Base-by-base conservation (phyloP, 2,329 filamentous ascomycete genomes). In the Coniochaeta sp. region DNA sequence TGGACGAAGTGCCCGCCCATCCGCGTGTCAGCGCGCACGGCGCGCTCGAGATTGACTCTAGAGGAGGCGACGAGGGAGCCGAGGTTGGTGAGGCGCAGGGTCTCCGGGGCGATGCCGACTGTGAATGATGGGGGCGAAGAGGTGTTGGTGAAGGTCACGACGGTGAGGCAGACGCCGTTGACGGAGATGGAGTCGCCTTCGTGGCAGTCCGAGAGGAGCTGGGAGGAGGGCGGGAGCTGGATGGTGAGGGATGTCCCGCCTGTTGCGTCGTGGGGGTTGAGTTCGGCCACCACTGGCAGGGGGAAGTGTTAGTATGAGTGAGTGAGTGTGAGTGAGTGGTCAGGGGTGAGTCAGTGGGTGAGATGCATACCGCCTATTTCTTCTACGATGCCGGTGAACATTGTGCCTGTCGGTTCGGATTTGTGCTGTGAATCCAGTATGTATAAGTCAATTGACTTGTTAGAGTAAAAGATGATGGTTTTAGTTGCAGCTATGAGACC, bases 1-100 rank as follows among this genome's bases (percentile, higher is more conserved):
- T 99, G 95, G 28, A 97, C 92, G 63, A 97, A 96, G 72, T 99
- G 94, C 0, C 94, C 94, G 46, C 95, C 94, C 90, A 99, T 97
- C 51, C 94, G 89, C 45, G 92, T 96, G 62, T 87, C 82, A 4
- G 91, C 90, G 16, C 87, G 86, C 51, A 99, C 91, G 3, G 94
- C 92, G 14, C 94, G 85, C 76, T 99, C 94, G 50, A 99, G 85
- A 69, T 99, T 99, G 58, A 97, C 91, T 20, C 74, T 75, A 55
- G 84, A 87, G 38, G 76, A 76, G 55, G 81, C 66, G 47, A 72
- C 70, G 50, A 99, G 77, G 18, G 75, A 75, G 56, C 91, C 92
- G n/a, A 99, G 83, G 72, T 97, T 95, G 54, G 95, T 99, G 53
- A 95, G 83, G 53, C 94, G 91, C 52, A 99, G 83, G 14, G 94